Evolutionary conservation across 306 rosid genomes (phyloP).

Genomic region (Sicyos edulis): DNA sequence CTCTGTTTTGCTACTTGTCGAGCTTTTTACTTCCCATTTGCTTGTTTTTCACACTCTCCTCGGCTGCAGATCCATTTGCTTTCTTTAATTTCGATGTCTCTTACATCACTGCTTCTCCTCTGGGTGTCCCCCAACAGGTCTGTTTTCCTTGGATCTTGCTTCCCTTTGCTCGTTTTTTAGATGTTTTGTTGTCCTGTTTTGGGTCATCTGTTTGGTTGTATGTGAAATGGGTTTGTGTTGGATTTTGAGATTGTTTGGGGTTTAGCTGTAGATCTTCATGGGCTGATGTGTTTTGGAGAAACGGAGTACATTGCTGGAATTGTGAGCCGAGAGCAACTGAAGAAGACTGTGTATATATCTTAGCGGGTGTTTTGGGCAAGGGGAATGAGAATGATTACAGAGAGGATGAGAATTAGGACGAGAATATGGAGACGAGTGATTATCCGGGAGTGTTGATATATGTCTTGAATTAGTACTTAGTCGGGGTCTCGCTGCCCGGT

Average conservation of each 20-base stretch:
- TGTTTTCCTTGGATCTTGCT: slow-evolving; percentile 23
- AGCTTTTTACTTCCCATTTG: slow-evolving; percentile 29
- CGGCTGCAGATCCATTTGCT: slow-evolving; percentile 42
- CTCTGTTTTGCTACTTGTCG: slow-evolving; percentile 24
- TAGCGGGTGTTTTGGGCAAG: no score
- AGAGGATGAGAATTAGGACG: no score
- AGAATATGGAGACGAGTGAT: no score
- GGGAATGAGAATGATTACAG: no score
- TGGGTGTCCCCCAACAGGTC: slow-evolving; percentile 48
- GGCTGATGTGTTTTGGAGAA: neutral
- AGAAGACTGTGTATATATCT: no score
- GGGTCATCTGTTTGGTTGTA: slow-evolving; percentile 14
- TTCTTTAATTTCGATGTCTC: slow-evolving; percentile 39
- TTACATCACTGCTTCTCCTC: slow-evolving; percentile 9
- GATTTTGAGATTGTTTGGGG: slow-evolving; percentile 24
- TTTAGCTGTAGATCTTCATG: slow-evolving; percentile 38
- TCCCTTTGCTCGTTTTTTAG: neutral
- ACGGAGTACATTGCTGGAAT: slow-evolving; percentile 18
- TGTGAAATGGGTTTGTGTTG: slow-evolving; percentile 26
- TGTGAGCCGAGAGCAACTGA: slow-evolving; percentile 19
- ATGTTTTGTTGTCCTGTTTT: slow-evolving; percentile 1
- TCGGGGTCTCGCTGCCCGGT: no score
- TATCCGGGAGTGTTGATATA: no score
- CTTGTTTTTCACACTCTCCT: slow-evolving; percentile 32
- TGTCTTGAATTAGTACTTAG: no score